Evolutionary conservation across 106 monocot genomes (phyloP).

Genomic region (Platanthera zijinensis): DNA sequence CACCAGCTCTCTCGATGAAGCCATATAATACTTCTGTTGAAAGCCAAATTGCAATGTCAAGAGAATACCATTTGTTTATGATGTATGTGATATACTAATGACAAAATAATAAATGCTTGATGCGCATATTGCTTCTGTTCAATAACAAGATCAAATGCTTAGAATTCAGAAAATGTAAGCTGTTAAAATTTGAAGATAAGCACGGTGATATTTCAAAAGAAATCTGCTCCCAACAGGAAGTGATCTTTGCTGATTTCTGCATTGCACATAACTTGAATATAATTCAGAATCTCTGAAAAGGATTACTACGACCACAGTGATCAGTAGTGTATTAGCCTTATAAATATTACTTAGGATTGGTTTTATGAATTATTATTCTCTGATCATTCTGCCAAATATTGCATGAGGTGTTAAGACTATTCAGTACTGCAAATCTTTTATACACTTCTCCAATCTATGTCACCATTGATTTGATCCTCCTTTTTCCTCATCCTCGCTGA

Average conservation of each 20-base stretch:
- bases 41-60: not conserved
- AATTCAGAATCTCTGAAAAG: too few relatives aligned
- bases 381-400: not conserved
- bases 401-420: not conserved
- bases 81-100: not conserved
- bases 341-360: not conserved
- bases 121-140: not conserved
- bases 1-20: constrained; percentile 91
- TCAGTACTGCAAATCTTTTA: too few relatives aligned
- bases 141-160: not conserved
- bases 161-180: not conserved
- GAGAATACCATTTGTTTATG: not conserved
- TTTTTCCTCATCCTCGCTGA: too few relatives aligned
- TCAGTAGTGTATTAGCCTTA: not conserved
- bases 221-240: not conserved
- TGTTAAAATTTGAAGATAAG: not conserved
- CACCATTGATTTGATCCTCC: too few relatives aligned
- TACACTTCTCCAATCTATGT: too few relatives aligned
- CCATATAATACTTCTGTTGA: constrained; percentile 97
- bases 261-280: not conserved
- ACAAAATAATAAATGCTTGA: not conserved
- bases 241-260: not conserved
- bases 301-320: not conserved
- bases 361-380: not conserved
- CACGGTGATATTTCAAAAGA: not conserved